Conservation (phyloP, 768 basidiomycete genomes). For the Candolleomyces eurysporus region DNA sequence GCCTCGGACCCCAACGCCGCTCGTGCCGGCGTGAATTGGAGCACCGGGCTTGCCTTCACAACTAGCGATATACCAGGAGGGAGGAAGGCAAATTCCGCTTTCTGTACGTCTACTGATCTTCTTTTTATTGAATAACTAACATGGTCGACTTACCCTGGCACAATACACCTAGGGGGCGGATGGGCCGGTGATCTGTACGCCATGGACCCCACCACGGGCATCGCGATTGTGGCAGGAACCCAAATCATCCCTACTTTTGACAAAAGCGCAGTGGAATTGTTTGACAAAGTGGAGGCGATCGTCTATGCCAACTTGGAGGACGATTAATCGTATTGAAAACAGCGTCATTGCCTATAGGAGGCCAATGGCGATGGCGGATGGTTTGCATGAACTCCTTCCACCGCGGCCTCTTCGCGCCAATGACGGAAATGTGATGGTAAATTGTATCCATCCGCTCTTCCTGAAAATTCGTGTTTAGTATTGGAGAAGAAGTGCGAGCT, state of each 20-base stretch:
- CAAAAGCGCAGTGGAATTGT: slow-evolving; percentile 17
- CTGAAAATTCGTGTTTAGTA: too few species aligned
- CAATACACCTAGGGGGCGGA: slow-evolving; percentile 25
- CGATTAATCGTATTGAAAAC: background rate
- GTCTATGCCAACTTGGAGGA: slow-evolving; percentile 23
- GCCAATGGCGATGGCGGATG: too few species aligned
- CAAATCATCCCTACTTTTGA: slow-evolving; percentile 27
- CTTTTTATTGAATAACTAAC: background rate
- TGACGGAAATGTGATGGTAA: too few species aligned
- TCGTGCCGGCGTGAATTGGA: slow-evolving; percentile 21
- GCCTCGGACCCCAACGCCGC: slow-evolving; percentile 5
- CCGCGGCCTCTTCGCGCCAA: too few species aligned
- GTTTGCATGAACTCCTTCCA: too few species aligned
- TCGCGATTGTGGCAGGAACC: slow-evolving; percentile 31
- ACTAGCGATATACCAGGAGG: slow-evolving; percentile 23
- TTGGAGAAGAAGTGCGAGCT: too few species aligned
- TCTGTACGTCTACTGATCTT: slow-evolving; percentile 22
- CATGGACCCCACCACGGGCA: slow-evolving; percentile 32
- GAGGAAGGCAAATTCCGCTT: slow-evolving; percentile 28
- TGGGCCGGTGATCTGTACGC: slow-evolving; percentile 30
- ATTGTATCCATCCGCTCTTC: too few species aligned
- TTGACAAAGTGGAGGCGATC: slow-evolving; percentile 23
- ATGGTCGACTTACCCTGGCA: too few species aligned
- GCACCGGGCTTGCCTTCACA: slow-evolving; percentile 24
- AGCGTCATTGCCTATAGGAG: background rate